Conservation (phyloP, 2,329 filamentous ascomycete species). For the Fusarium graminum region DNA sequence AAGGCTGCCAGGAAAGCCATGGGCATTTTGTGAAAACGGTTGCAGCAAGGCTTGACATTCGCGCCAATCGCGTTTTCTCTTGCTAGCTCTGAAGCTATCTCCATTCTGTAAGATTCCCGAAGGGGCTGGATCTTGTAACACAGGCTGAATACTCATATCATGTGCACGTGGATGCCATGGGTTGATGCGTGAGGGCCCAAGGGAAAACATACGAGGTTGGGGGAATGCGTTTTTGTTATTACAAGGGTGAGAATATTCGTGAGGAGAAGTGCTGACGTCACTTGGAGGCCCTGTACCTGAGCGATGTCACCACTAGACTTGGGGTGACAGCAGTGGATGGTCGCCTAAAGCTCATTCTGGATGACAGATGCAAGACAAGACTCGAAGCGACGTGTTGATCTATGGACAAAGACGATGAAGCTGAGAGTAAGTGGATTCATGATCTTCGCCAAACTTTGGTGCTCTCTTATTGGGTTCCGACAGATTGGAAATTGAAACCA, state of each 20-base stretch:
- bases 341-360: too few relatives aligned
- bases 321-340: background rate
- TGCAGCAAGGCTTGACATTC: slow-evolving; percentile 5
- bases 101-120: background rate
- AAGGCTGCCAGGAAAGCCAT: slow-evolving; percentile 1
- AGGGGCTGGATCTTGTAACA: background rate
- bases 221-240: background rate
- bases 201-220: slow-evolving; percentile 16
- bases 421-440: background rate
- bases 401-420: background rate
- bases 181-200: background rate
- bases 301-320: slow-evolving; percentile 9
- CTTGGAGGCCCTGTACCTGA: slow-evolving; percentile 6
- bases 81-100: background rate
- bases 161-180: background rate
- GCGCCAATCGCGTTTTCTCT: slow-evolving; percentile 12
- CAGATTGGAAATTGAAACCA: slow-evolving; percentile 6
- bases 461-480: slow-evolving; percentile 5
- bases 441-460: background rate
- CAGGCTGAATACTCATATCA: background rate
- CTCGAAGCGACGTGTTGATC: background rate
- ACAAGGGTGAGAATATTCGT: slow-evolving; percentile 8
- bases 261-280: slow-evolving; percentile 28
- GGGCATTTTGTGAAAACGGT: slow-evolving; percentile 2
- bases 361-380: slow-evolving; percentile 10